Base-by-base conservation (phyloP, 2,329 filamentous ascomycete genomes). In the Pseudomassariella vexata region DNA sequence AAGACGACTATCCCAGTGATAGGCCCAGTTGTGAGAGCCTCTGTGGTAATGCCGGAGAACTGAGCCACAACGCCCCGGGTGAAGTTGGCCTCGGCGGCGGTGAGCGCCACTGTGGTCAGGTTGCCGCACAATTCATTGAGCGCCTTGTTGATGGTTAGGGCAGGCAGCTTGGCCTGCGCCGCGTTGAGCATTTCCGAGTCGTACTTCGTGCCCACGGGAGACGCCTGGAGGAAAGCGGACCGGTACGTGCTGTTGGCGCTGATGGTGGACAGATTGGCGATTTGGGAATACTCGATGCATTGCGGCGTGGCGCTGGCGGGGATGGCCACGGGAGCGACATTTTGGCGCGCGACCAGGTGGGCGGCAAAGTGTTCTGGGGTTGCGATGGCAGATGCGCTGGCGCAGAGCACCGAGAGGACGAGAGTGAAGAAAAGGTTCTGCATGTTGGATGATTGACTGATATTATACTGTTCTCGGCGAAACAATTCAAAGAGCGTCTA, bases 231-330 rank as follows among this genome's bases (percentile, higher is more conserved):
- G 46, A 64, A 65, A 9, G 63, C 62, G n/a, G 57, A 56, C 32
- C 66, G 65, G 36, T 63, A 63, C 31, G 62, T 63, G 37, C 57
- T 45, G 50, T 69, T 70, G 33, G 52, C 39, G 37, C 60, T 62
- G 39, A 69, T 59, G 38, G 57, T 60, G 15, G 65, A 66, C 37
- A 66, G 56, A 48, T 69, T 70, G 39, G 66, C 66, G 15, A 61
- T 62, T 29, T 45, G 49, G 36, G 59, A 49, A 47, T 70, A 69
- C 46, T 66, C 57, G 31, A 52, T 38, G 49, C 65, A 69, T 23
- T 26, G 21, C 5, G 30, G 23, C 14, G 24, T 21, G 30, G 23
- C n/a, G 16, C 21, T 17, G 6, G 30, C 24, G 12, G n/a, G n/a
- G n/a, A n/a, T n/a, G n/a, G n/a, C n/a, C n/a, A n/a, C n/a, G n/a